A percentile compares a stretch with the other conserved stretches of the same genome.
Conservation (phyloP, 2,329 filamentous ascomycete genomes). For the Thielaviopsis populi region DNA sequence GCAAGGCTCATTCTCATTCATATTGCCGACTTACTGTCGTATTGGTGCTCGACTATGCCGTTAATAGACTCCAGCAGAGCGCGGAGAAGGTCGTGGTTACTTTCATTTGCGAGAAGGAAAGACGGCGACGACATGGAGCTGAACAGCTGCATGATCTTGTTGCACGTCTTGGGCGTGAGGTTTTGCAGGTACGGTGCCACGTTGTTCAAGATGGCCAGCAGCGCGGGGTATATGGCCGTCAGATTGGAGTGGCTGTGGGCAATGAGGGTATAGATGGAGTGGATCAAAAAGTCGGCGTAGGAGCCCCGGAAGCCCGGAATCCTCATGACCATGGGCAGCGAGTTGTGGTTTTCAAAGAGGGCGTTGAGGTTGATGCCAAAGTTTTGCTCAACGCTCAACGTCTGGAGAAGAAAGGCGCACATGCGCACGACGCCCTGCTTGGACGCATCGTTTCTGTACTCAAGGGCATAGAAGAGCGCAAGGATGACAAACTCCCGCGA, state of each 20-base stretch:
- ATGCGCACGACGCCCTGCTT: slow-evolving; percentile 89
- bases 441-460: slow-evolving; percentile 69
- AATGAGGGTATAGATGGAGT: slow-evolving; percentile 86
- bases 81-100: slow-evolving; percentile 66
- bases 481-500: slow-evolving; percentile 87
- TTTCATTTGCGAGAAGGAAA: slow-evolving; percentile 83
- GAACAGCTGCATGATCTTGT: slow-evolving; percentile 76
- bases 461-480: slow-evolving; percentile 81
- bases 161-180: slow-evolving; percentile 57
- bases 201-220: slow-evolving; percentile 87
- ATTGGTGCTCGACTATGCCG: slow-evolving; percentile 78
- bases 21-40: slow-evolving; percentile 52
- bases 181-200: slow-evolving; percentile 72
- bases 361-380: slow-evolving; percentile 87
- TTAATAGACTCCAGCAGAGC: slow-evolving; percentile 82
- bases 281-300: slow-evolving; percentile 88
- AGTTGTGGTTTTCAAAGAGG: slow-evolving; percentile 75
- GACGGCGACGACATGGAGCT: slow-evolving; percentile 85
- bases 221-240: slow-evolving; percentile 78
- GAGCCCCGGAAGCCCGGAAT: slow-evolving; percentile 74
- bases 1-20: too few relatives aligned
- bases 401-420: slow-evolving; percentile 95
- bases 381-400: slow-evolving; percentile 78
- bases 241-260: slow-evolving; percentile 81
- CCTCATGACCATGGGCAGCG: slow-evolving; percentile 64